Base-by-base conservation (phyloP, 179 eudicot genomes). In the Beta corolliflora region DNA sequence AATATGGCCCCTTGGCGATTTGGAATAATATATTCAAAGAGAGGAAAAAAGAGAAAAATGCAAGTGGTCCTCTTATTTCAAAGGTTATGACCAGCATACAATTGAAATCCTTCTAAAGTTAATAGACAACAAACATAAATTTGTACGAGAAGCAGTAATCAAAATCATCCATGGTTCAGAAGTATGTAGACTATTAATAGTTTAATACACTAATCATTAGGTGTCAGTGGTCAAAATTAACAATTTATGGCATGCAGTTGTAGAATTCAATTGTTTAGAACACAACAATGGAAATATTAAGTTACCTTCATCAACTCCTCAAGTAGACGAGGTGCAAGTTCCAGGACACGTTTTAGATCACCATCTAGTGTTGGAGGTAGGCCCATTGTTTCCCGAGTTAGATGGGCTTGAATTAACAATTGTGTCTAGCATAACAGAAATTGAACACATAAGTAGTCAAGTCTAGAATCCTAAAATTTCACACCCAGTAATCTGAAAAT, bases 301-400 rank as follows among this genome's bases (percentile, higher is more conserved):
- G 65, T 50, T 53, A 92, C 98, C 95, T 94, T 94, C 90, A 93
- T 84, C 78, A 94, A 83, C 85, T 94, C 98, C 79, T 93, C 98
- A 72, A 93, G 92, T 77, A 94, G 93, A 65, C 97, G 95, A 71
- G 97, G 97, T 46, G 98, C 90, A 85, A 93, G 90, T 84, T 94
- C 95, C 48, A 94, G 84, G 83, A 94, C 87, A 54, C 89, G 95
- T 79, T 88, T 94, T 81, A 91, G 88, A 83, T 94, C 97, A 81
- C 91, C 90, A 79, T 85, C 84, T 78, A 94, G 82, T 23, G 92
- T 92, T 72, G 94, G 92, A 46, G 98, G 84, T 71, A 94, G 81
- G 13, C 89, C 86, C 69, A 87, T 76, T n/a, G 91, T 89, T 81
- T 93, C 91, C 72, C 90, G 94, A 72, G 91, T 91, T 78, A 94